Percentiles rank a stretch among this genome's conserved stretches.
Conservation (phyloP, 768 basidiomycete species). For the Calvatia gigantea region DNA sequence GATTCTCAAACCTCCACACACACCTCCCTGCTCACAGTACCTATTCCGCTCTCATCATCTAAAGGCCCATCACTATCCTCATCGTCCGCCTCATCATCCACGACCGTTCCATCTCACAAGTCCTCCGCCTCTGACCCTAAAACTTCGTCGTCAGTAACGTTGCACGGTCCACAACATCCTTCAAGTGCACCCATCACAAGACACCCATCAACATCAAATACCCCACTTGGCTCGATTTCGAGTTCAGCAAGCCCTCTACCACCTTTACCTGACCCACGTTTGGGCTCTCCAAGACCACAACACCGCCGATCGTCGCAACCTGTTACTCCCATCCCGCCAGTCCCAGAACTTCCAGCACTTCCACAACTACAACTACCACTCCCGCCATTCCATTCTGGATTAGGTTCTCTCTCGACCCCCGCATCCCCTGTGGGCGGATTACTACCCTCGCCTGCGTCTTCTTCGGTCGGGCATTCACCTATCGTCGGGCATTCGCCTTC, state of each 20-base stretch:
- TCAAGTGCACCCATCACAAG: constrained; percentile 1
- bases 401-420: too few relatives aligned
- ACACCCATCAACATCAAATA: neutral
- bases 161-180: neutral
- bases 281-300: too few relatives aligned
- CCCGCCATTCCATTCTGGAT: too few relatives aligned
- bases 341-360: neutral
- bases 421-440: neutral
- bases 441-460: neutral
- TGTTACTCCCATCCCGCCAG: neutral
- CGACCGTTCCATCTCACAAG: neutral
- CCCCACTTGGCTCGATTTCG: neutral
- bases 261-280: too few relatives aligned
- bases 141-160: neutral
- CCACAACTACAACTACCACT: neutral
- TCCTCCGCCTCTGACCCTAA: neutral
- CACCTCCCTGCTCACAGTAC: neutral
- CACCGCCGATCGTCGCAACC: too few relatives aligned
- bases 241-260: neutral
- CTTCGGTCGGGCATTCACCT: too few relatives aligned
- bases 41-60: neutral
- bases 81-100: neutral
- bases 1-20: neutral
- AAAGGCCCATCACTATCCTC: neutral
- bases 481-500: neutral